phyloP scores from a whole-genome alignment of 2,329 filamentous ascomycete species.

The Fusarium sp. region DNA sequence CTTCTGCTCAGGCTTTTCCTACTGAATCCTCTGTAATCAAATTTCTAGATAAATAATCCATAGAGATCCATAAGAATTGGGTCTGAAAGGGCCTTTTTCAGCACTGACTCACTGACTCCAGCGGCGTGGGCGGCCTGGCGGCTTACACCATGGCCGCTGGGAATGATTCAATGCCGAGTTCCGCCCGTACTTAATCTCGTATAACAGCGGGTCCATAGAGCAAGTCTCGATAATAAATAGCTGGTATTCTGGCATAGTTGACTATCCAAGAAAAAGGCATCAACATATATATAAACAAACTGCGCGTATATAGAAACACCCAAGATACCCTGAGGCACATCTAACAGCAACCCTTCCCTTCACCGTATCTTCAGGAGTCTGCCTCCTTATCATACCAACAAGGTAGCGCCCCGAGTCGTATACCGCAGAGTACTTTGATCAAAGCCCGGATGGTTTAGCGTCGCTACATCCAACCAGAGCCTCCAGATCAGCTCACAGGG shows the following conservation, averaged over 20 bases:
- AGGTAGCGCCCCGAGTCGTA: conserved; percentile 12
- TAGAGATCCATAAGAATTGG: background rate
- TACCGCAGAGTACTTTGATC: conserved; percentile 29
- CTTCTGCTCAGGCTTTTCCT: no score
- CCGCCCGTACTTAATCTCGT: conserved; percentile 16
- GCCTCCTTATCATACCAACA: conserved; percentile 17
- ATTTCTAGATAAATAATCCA: background rate
- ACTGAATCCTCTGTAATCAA: background rate
- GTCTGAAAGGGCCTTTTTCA: background rate
- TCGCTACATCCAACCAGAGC: conserved; percentile 47
- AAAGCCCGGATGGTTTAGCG: conserved; percentile 40
- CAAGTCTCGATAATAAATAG: conserved; percentile 27
- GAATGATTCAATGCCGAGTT: conserved; percentile 28
- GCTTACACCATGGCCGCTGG: conserved; percentile 1
- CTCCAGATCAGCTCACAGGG: conserved; percentile 44
- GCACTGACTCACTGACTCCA: conserved; percentile 3
- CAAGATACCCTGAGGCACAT: background rate
- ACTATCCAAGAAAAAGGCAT: conserved; percentile 11
- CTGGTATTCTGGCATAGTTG: conserved; percentile 24
- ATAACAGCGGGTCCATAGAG: conserved; percentile 9
- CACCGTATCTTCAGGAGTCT: background rate
- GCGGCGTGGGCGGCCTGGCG: background rate
- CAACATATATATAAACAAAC: background rate
- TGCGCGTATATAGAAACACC: background rate
- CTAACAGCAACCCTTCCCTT: background rate